Conservation (phyloP, 495 filamentous ascomycete genomes). For the Aspergillus asperescens region DNA sequence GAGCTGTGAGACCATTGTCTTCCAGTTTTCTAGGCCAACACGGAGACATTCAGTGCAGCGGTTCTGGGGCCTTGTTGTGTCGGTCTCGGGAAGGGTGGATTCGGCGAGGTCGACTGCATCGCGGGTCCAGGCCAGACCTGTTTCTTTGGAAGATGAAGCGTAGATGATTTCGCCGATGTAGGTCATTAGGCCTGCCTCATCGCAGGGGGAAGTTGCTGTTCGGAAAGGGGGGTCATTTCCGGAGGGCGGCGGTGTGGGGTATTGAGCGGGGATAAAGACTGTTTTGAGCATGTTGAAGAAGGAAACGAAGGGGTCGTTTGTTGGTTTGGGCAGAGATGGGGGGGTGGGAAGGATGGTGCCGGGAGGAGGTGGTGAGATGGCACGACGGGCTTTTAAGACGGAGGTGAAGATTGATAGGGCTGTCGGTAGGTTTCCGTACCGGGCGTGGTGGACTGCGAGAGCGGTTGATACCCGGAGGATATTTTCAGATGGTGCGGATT, state of each 20-base stretch:
- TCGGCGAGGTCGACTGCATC: constrained; percentile 71
- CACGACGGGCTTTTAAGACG: constrained; percentile 66
- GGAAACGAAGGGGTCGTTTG: constrained; percentile 47
- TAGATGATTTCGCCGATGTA: constrained; percentile 95
- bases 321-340: constrained; percentile 52
- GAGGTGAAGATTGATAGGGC: constrained; percentile 86
- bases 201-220: constrained; percentile 59
- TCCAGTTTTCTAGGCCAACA: constrained; percentile 70
- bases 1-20: constrained; percentile 59
- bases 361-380: constrained; percentile 28
- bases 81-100: constrained; percentile 35
- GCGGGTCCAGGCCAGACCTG: constrained; percentile 78
- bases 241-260: constrained; percentile 58
- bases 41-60: constrained; percentile 68
- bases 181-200: constrained; percentile 77
- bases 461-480: constrained; percentile 68
- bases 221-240: constrained; percentile 61
- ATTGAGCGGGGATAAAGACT: constrained; percentile 49
- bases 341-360: constrained; percentile 31
- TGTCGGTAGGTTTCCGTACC: constrained; percentile 50
- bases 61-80: constrained; percentile 39
- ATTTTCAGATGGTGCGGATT: constrained; percentile 58
- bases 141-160: constrained; percentile 54
- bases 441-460: constrained; percentile 70
- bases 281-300: constrained; percentile 32